Evolutionary conservation across 192 early-diverging fungal genomes (phyloP), one percentile per base, ranked within the genome.

Genomic region (Coemansia sp.): DNA sequence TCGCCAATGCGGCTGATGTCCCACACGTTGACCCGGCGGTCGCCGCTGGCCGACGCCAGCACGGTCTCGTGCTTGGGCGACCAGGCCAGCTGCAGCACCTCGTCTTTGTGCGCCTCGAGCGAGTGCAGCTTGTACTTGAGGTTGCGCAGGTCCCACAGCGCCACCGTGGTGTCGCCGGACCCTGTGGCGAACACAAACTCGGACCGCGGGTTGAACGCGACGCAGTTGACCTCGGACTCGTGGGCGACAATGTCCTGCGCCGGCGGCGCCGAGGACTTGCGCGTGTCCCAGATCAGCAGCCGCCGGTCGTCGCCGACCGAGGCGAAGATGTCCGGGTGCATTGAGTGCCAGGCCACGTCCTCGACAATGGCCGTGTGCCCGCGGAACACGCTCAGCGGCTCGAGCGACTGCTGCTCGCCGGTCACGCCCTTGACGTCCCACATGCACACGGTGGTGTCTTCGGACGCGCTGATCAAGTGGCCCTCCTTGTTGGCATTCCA

Each of bases 291-390:
- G 47, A 99, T 85, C 42, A 95, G 68, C 47, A 99, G 81, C 40
- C 87, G 84, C 45, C 87, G 87, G 72, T 99, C 96, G 73, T 99
- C 96, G 35, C 92, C 94, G 12, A 96, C 96, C 22, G 93, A 96
- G 3, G 92, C 96, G 79, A 99, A 99, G 31, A 99, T 73, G 36
- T 85, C 81, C 19, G 90, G 82, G 63, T 91, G 83, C 60, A 87
- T 70, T 25, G 72, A 72, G 53, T 92, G 89, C 96, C 96, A 99
- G 6, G 93, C 88, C 28, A 96, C 90, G 78, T 99, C 96, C 84
- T 95, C 94, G 31, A 99, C 96, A 55, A 88, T 85, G 2, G 91
- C 88, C 19, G 92, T 87, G 64, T 99, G 96, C 9, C 86, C 92
- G 8, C 64, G 74, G 71, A 89, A 99, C 34, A 84, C 85, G n/a